Percentiles rank a stretch among this genome's conserved stretches.
Evolutionary conservation across 768 basidiomycete species (phyloP).

Genomic region (Russula sp.): DNA sequence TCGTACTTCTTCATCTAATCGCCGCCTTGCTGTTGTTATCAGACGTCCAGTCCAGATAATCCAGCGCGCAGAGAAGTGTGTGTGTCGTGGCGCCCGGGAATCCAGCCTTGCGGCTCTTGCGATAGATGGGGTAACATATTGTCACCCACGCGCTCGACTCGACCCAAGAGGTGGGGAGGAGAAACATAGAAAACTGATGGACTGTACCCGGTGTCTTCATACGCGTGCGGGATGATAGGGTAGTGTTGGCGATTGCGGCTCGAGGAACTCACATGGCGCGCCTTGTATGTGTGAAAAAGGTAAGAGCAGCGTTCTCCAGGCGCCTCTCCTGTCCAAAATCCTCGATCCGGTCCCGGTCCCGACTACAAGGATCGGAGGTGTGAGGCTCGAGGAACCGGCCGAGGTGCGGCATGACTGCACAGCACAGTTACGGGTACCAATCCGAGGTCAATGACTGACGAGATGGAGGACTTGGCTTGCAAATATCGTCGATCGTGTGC

Average conservation of each 20-base stretch:
- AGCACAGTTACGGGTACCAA: slow-evolving; percentile 1
- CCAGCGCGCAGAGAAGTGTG: slow-evolving; percentile 91
- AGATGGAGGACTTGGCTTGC: slow-evolving; percentile 48
- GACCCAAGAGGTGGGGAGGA: background rate
- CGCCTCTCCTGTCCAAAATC: slow-evolving; percentile 94
- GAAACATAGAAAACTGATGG: slow-evolving; percentile 24
- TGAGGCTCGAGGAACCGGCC: slow-evolving; percentile 98
- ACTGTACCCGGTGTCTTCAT: slow-evolving; percentile 85
- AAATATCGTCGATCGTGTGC: slow-evolving; percentile 92
- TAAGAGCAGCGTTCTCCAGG: slow-evolving; percentile 86
- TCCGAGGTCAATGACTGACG: background rate
- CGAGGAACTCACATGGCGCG: slow-evolving; percentile 91
- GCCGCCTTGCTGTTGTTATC: slow-evolving; percentile 93
- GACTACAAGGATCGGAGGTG: slow-evolving; percentile 94
- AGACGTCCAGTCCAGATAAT: slow-evolving; percentile 85
- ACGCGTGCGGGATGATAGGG: slow-evolving; percentile 87
- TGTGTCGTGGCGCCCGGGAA: slow-evolving; percentile 97
- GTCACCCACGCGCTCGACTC: background rate
- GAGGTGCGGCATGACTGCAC: slow-evolving; percentile 46
- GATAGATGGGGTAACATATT: slow-evolving; percentile 91
- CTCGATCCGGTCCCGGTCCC: slow-evolving; percentile 94
- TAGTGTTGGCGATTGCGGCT: slow-evolving; percentile 83
- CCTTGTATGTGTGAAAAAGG: slow-evolving; percentile 86
- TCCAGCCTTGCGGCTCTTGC: slow-evolving; percentile 95
- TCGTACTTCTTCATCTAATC: slow-evolving; percentile 77